Evolutionary conservation across 371 early-diverging fungal genomes (phyloP), one percentile per base, ranked within the genome.

Genomic region (Mortierella sp.): DNA sequence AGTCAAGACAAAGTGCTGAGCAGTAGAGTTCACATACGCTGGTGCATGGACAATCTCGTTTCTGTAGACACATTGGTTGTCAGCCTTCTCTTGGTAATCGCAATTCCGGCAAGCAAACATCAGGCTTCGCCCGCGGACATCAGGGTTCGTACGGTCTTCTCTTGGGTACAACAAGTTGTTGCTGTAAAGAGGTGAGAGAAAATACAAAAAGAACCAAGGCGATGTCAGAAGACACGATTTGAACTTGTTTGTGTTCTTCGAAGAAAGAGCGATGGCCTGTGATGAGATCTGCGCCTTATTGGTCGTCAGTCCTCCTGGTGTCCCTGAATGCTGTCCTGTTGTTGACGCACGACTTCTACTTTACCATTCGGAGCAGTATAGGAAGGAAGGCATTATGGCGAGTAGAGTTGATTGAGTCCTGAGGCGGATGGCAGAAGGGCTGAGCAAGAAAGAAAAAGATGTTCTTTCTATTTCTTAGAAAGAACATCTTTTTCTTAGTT

Each of bases 111-210:
- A 99, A n/a, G 96, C 96, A 84, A 95, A 95, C 87, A 95, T 89
- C 55, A 99, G 91, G 70, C 80, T 88, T 73, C 94, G 90, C 74
- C 83, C 89, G 10, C 65, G 68, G 2, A 82, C 80, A 68, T 82
- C 82, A 26, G 84, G 84, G 70, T 79, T 76, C 14, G 77, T 84
- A 57, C 92, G 90, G 83, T 99, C 98, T 89, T 98, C 98, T 90
- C 96, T 94, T 52, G 99, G 99, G 90, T 99, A 99, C 80, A 99
- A 90, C 92, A 99, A 91, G 87, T 99, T 99, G 92, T 96, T 96
- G 92, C 99, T 94, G 48, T 14, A 70, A 8, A 10, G 68, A 44
- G 50, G 31, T 3, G 65, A 48, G 42, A 21, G 48, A 28, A 21
- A 50, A 19, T 7, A 19, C 31, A 19, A 63, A 63, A 7, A 19